Evolutionary conservation across 257 asterid species (phyloP).

Genomic region (Eustoma russellianum): DNA sequence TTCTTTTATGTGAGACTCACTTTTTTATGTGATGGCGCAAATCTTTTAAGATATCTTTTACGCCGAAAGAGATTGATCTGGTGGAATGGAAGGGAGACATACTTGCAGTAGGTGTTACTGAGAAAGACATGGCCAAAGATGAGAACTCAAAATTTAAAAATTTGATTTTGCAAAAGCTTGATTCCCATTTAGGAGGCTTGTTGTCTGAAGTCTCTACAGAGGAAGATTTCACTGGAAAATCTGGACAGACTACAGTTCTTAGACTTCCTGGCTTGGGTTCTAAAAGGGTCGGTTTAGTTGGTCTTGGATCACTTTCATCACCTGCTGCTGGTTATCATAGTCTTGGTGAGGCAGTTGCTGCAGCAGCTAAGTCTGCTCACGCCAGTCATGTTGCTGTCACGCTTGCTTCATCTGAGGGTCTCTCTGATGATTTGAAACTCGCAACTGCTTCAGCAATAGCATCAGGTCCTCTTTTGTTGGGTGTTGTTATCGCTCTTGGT

Average conservation of each 20-base stretch:
- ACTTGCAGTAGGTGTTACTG: slow-evolving; percentile 83
- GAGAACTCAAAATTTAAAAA: slow-evolving; percentile 67
- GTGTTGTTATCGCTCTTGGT: not conserved
- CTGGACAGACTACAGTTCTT: slow-evolving; percentile 76
- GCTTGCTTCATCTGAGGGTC: slow-evolving; percentile 63
- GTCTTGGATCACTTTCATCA: slow-evolving; percentile 59
- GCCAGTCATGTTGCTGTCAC: slow-evolving; percentile 70
- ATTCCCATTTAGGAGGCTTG: slow-evolving; percentile 62
- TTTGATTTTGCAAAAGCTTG: slow-evolving; percentile 57
- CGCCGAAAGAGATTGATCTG: slow-evolving; percentile 78
- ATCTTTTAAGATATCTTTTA: slow-evolving; percentile 54
- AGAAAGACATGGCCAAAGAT: slow-evolving; percentile 73
- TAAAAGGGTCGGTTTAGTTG: slow-evolving; percentile 72
- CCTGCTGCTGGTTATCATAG: slow-evolving; percentile 50
- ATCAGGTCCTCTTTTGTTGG: slow-evolving; percentile 36
- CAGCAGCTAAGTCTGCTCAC: slow-evolving; percentile 72
- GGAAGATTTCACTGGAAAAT: slow-evolving; percentile 88
- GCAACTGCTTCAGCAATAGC: slow-evolving; percentile 76
- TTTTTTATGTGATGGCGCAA: slow-evolving; percentile 6
- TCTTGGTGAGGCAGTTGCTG: slow-evolving; percentile 91
- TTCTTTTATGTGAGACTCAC: slow-evolving; percentile 6
- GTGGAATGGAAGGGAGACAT: slow-evolving; percentile 97
- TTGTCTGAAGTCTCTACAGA: slow-evolving; percentile 68
- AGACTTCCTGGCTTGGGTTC: slow-evolving; percentile 73
- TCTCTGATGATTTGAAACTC: slow-evolving; percentile 51